phyloP scores from a whole-genome alignment of 2,329 filamentous ascomycete genomes.

The Metarhizium rileyi region DNA sequence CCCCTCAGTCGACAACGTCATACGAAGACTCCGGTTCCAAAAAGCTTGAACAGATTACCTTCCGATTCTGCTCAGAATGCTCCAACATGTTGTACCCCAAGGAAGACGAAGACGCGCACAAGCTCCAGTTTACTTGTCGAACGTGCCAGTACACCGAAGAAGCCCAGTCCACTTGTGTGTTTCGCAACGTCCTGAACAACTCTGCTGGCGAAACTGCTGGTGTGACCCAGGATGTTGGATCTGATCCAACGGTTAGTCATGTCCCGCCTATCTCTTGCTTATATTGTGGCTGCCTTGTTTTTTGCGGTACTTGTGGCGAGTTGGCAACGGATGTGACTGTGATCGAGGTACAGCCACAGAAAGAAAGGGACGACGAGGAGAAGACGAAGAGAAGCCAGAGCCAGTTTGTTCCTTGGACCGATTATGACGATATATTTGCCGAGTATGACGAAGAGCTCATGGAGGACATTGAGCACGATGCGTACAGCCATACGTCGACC shows the following conservation, averaged over 20 bases:
- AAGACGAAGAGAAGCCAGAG: conserved; percentile 17
- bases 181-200: conserved; percentile 87
- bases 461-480: conserved; percentile 8
- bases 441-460: conserved; percentile 30
- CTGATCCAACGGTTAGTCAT: conserved; percentile 94
- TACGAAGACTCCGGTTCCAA: conserved; percentile 36
- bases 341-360: not conserved
- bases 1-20: conserved; percentile 41
- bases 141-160: conserved; percentile 89
- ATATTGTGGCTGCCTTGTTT: conserved; percentile 34
- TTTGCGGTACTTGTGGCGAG: conserved; percentile 30
- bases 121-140: conserved; percentile 89
- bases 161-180: conserved; percentile 83
- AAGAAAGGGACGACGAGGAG: conserved; percentile 9
- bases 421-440: conserved; percentile 22
- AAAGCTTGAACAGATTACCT: conserved; percentile 73
- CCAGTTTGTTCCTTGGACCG: conserved; percentile 18
- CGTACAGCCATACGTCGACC: conserved; percentile 1
- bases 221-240: conserved; percentile 93
- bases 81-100: conserved; percentile 98
- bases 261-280: conserved; percentile 34
- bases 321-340: conserved; percentile 15
- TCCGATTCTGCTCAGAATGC: conserved; percentile 97
- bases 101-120: conserved; percentile 76
- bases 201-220: conserved; percentile 91